Evolutionary conservation across 2,329 filamentous ascomycete species (phyloP).

Genomic region (Mycosphaerella sp.): DNA sequence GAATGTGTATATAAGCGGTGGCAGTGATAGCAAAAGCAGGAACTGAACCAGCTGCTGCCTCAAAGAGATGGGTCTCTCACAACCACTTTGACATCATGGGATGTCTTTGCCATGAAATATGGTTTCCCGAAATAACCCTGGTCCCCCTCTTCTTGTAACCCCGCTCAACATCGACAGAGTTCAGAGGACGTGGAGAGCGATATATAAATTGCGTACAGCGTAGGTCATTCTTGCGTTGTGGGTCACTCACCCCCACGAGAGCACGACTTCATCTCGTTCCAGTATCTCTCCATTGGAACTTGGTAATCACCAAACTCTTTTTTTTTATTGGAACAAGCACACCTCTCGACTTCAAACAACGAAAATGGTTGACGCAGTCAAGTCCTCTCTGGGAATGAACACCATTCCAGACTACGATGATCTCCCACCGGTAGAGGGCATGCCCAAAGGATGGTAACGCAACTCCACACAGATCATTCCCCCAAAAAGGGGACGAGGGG

Average conservation of each 20-base stretch:
- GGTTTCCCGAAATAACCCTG: not conserved
- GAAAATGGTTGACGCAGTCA: conserved; percentile 9
- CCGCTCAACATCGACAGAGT: not conserved
- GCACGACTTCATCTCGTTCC: not conserved
- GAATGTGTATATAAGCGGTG: not conserved
- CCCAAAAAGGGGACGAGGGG: no score
- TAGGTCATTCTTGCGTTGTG: conserved; percentile 4
- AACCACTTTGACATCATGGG: not conserved
- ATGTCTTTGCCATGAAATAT: not conserved
- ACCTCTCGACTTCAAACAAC: not conserved
- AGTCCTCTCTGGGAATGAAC: conserved; percentile 18
- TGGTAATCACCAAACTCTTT: not conserved
- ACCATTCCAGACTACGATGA: conserved; percentile 37
- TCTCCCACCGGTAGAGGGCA: conserved; percentile 37
- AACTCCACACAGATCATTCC: not conserved
- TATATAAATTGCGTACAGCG: not conserved
- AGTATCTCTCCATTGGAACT: not conserved
- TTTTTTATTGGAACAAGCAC: conserved; percentile 2
- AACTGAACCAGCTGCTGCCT: no score
- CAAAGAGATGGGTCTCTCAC: not conserved
- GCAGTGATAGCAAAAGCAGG: not conserved
- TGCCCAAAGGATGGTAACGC: conserved; percentile 34
- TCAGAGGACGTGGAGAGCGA: not conserved
- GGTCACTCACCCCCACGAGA: not conserved
- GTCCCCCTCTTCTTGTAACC: not conserved